A percentile compares a stretch with the other conserved stretches of the same genome.
phyloP scores from a whole-genome alignment of 176 grass and related monocot species.

The Puya raimondii region DNA sequence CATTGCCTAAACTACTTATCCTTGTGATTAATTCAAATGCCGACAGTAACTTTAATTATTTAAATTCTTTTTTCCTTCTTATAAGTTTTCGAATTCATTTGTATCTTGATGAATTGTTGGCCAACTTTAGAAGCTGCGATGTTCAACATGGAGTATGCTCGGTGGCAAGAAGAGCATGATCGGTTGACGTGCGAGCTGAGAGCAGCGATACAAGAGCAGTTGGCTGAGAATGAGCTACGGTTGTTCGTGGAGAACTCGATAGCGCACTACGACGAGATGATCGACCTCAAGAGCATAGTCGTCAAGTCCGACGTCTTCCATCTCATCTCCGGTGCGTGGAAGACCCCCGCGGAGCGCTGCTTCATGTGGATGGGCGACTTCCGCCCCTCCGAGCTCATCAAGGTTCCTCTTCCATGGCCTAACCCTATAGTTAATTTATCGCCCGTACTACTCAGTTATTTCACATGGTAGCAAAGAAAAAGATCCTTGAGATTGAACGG shows the following conservation, averaged over 20 bases:
- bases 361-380: constrained; percentile 99
- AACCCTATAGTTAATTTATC: constrained; percentile 11
- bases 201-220: constrained; percentile 68
- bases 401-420: constrained; percentile 37
- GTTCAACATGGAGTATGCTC: constrained; percentile 77
- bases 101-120: not conserved
- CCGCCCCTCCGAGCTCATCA: constrained; percentile 89
- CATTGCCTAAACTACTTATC: constrained; percentile 5
- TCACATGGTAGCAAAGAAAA: too few species aligned
- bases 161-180: constrained; percentile 88
- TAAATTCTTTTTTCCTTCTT: not conserved
- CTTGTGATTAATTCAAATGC: not conserved
- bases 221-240: constrained; percentile 70
- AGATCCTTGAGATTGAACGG: too few species aligned
- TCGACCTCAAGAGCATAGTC: constrained; percentile 47
- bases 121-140: constrained; percentile 43
- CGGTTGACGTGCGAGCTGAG: constrained; percentile 73
- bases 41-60: not conserved
- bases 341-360: constrained; percentile 89
- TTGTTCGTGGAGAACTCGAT: constrained; percentile 82
- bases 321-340: constrained; percentile 90
- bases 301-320: constrained; percentile 92
- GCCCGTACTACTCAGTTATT: too few species aligned
- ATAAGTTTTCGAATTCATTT: not conserved
- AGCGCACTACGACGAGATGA: constrained; percentile 78